Base-by-base conservation (phyloP, 768 basidiomycete genomes). In the Amanita pseudoporphyria region DNA sequence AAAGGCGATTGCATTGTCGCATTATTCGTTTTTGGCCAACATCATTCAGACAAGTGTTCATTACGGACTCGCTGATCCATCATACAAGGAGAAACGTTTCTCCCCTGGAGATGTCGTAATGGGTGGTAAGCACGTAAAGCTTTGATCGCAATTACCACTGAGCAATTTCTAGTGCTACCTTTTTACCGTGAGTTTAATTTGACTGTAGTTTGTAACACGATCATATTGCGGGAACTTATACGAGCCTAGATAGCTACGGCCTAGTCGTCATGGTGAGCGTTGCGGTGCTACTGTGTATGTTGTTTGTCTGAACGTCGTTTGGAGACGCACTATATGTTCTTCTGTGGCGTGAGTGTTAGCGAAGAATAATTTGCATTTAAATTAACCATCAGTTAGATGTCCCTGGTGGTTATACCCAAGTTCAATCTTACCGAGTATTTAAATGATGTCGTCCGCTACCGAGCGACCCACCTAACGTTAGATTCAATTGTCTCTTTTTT, bases 1-100 rank as follows among this genome's bases (percentile, higher is more conserved):
- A n/a, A n/a, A n/a, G n/a, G n/a, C n/a, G n/a, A n/a, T n/a, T n/a
- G n/a, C 38, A 6, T 79, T 87, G 49, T 60, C 84, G 0, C 85
- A 87, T 60, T 81, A 78, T 58, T 62, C 73, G 0, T 73, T 84
- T 5, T 81, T 86, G 24, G 69, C 75, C 13, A 86, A 84, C 57
- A 64, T 80, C 79, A n/a, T n/a, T n/a, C n/a, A n/a, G n/a, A n/a
- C n/a, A n/a, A n/a, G n/a, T n/a, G n/a, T n/a, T n/a, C n/a, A 79
- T 56, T 71, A 71, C 55, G 70, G 67, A 36, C 54, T 77, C 6
- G 64, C 65, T 51, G 69, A 77, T 44, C 64, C 62, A 28, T 61
- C 47, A 49, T 65, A 64, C 64, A 73, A 60, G 49, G 64, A 63
- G 58, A 68, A 68, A 58, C 67, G 52, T 62, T 69, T 66, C 59